Conservation (phyloP, 495 filamentous ascomycete genomes). For the Choiromyces venosus region DNA sequence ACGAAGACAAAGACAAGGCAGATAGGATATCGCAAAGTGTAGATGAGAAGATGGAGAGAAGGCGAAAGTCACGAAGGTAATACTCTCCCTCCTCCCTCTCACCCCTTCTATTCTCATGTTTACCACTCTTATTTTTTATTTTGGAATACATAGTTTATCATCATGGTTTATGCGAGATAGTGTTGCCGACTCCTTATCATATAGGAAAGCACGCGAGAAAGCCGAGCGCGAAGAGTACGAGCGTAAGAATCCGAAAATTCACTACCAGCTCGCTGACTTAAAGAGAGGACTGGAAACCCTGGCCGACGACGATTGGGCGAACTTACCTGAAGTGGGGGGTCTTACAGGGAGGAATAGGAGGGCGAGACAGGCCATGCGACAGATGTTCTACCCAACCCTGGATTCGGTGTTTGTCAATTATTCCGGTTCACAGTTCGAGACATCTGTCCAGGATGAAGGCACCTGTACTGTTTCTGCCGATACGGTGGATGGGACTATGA, state of each 20-base stretch:
- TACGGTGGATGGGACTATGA: conserved; percentile 74
- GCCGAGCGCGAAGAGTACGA: no score
- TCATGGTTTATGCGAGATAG: conserved; percentile 66
- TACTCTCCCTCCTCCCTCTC: conserved; percentile 43
- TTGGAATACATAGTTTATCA: no score
- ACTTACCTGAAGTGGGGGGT: no score
- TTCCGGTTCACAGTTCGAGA: no score
- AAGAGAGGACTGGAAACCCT: conserved; percentile 82
- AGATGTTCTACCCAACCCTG: conserved; percentile 91
- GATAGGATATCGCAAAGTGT: conserved; percentile 91
- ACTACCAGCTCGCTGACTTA: conserved; percentile 91
- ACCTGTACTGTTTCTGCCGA: conserved; percentile 48
- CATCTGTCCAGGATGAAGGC: conserved; percentile 75
- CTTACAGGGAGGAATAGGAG: conserved; percentile 88
- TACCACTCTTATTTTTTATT: no score
- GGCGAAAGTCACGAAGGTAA: conserved; percentile 83
- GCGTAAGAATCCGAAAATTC: no score
- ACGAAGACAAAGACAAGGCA: conserved; percentile 96
- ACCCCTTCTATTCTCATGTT: no score
- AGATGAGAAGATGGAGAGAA: conserved; percentile 91
- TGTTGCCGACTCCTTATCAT: conserved; percentile 67
- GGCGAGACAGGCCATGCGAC: conserved; percentile 69
- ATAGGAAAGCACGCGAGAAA: conserved; percentile 97
- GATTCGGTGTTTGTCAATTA: conserved; percentile 91
- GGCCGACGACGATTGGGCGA: conserved; percentile 94